Evolutionary conservation across 1,139 yeast genomes (phyloP), one percentile per base, ranked within the genome.

Genomic region (Candida sp.): DNA sequence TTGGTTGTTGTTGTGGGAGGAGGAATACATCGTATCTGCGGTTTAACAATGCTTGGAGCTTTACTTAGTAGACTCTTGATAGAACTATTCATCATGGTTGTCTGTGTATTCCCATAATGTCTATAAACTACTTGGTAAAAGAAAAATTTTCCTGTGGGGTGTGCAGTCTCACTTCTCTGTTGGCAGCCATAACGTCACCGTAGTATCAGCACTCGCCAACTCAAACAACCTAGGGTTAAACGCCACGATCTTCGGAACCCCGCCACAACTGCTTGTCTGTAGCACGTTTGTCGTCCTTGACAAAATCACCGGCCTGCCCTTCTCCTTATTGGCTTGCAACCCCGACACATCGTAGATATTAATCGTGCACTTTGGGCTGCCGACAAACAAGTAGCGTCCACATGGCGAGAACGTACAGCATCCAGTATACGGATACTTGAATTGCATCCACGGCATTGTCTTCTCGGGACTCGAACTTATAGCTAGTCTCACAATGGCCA

Each of bases 191-290:
- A 77, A 58, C 7, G 71, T 55, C 3, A 77, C 81, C 3, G 68
- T 58, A 42, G 80, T 81, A 69, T 92, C 97, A 9, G 96, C 97
- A 1, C 96, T 83, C 1, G 96, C 96, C 62, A 93, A 73, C 61
- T 87, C 82, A 65, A 88, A 81, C 49, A 85, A 75, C 62, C 85
- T 85, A 1, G 98, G 98, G 64, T 91, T 90, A 67, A 90, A 90
- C 23, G 84, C 78, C 17, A 90, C 67, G 46, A 90, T 77, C 62
- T 87, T 78, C 7, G 96, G 90, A 22, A 78, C 59, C 11, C 67
- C 75, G 39, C 66, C 75, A 40, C 66, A 73, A 12, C 27, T 38
- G 42, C 67, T 63, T 3, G 72, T 58, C 2, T 54, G 55, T 11
- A 72, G 46, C 11, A 66, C 66, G 38, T 65, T 43, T 31, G 47